Evolutionary conservation across 129 eudicot species (phyloP).

Genomic region (Flaveria ramosissima): DNA sequence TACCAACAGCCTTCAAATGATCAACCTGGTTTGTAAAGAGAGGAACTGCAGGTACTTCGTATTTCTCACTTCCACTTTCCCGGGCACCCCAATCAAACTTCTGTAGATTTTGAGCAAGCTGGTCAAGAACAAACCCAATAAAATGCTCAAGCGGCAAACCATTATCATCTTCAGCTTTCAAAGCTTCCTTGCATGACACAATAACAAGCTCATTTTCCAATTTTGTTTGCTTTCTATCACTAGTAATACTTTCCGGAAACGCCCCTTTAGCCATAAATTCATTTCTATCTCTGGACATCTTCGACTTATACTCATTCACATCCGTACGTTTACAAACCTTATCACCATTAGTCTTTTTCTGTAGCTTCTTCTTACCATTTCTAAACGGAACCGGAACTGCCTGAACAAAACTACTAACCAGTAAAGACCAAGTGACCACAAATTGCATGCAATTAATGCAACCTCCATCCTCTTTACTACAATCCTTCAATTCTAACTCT

Average conservation of each 20-base stretch:
- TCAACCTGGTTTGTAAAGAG: slow-evolving; percentile 42
- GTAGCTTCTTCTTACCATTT: slow-evolving; percentile 54
- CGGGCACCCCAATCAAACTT: slow-evolving; percentile 51
- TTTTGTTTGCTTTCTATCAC: slow-evolving; percentile 26
- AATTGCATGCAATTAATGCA: slow-evolving; percentile 76
- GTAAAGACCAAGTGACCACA: slow-evolving; percentile 67
- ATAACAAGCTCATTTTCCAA: slow-evolving; percentile 18
- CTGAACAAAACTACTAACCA: slow-evolving; percentile 68
- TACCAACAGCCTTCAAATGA: slow-evolving; percentile 56
- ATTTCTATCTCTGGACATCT: slow-evolving; percentile 36
- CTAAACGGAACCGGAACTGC: slow-evolving; percentile 62
- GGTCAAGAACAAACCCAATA: slow-evolving; percentile 55
- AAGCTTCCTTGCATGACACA: slow-evolving; percentile 31
- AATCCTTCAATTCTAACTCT: slow-evolving; percentile 39
- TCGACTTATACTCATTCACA: slow-evolving; percentile 35
- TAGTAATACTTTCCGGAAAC: slow-evolving; percentile 21
- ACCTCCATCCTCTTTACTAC: slow-evolving; percentile 47
- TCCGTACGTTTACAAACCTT: slow-evolving; percentile 16
- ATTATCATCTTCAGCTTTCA: slow-evolving; percentile 45
- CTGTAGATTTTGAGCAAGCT: slow-evolving; percentile 52
- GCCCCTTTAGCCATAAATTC: slow-evolving; percentile 13
- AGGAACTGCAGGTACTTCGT: slow-evolving; percentile 27
- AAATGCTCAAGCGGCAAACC: slow-evolving; percentile 47
- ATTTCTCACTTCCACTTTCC: slow-evolving; percentile 39
- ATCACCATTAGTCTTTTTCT: slow-evolving; percentile 43